A percentile compares a stretch with the other conserved stretches of the same genome.
Evolutionary conservation across 306 rosid genomes (phyloP).

Genomic region (Quercus suber): DNA sequence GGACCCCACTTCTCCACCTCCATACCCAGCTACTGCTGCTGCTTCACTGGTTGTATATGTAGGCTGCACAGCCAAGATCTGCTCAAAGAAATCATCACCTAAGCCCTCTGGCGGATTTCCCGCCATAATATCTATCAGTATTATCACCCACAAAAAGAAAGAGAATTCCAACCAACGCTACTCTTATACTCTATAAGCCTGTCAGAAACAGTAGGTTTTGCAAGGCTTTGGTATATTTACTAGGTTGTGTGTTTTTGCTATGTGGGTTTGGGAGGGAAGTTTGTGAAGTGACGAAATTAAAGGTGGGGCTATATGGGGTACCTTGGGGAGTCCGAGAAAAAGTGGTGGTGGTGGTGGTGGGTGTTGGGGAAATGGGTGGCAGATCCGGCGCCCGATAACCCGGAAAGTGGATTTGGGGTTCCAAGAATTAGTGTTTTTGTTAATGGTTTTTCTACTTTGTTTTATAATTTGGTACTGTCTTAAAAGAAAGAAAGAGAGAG

Average conservation of each 20-base stretch:
- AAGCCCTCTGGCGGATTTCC: slow-evolving; percentile 70
- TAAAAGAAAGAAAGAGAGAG: not conserved
- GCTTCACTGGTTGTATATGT: slow-evolving; percentile 24
- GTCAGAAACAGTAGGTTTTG: not conserved
- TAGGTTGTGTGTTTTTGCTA: not conserved
- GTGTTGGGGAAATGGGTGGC: slow-evolving; percentile 47
- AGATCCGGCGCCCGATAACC: slow-evolving; percentile 47
- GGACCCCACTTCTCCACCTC: slow-evolving; percentile 42
- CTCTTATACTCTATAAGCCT: not conserved
- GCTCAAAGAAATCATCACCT: slow-evolving; percentile 86
- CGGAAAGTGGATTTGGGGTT: slow-evolving; percentile 36
- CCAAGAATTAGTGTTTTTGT: slow-evolving; percentile 15
- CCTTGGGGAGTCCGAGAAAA: slow-evolving; percentile 20
- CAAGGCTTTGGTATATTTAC: not conserved
- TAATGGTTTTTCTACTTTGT: too few species aligned
- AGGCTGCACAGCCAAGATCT: slow-evolving; percentile 72
- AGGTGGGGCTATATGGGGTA: slow-evolving; percentile 2
- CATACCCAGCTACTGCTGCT: slow-evolving; percentile 24
- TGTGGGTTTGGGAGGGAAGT: not conserved
- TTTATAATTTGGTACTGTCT: not conserved
- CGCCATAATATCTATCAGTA: slow-evolving; percentile 42
- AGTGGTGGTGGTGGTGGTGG: not conserved
- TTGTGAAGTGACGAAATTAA: slow-evolving; percentile 6
- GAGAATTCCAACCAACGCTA: not conserved
- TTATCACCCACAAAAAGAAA: not conserved